These are phyloP conservation scores for Proliferodiscus dingleyae DNA, from an alignment of 2,329 filamentous ascomycete genomes.

Conservation along the genomic window DNA sequence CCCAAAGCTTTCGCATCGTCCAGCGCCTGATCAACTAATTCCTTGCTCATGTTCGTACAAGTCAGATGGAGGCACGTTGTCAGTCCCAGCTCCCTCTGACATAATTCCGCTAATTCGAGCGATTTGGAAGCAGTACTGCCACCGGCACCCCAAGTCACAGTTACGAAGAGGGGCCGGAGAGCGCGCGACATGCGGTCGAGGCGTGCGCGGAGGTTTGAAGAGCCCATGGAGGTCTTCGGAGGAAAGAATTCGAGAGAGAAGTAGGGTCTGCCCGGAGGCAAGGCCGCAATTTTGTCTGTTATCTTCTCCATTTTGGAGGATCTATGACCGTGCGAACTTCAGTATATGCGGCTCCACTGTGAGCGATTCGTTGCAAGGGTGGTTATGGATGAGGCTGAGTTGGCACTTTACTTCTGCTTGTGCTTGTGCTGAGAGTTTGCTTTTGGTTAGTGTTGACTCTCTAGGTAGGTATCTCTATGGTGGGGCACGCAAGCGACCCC, in stretches of 20 bases:
- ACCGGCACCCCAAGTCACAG: slow-evolving; percentile 95
- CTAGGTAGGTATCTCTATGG: not conserved
- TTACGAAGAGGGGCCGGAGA: slow-evolving; percentile 88
- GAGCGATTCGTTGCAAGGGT: not conserved
- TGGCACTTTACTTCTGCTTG: too few species aligned
- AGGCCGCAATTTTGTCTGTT: slow-evolving; percentile 87
- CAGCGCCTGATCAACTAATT: slow-evolving; percentile 79
- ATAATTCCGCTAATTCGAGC: slow-evolving; percentile 89
- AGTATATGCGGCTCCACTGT: not conserved
- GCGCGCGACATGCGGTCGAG: slow-evolving; percentile 93
- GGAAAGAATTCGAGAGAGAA: slow-evolving; percentile 99
- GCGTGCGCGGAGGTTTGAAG: slow-evolving; percentile 86
- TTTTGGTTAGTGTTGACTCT: too few species aligned
- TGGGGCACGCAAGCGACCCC: not conserved
- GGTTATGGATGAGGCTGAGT: too few species aligned
- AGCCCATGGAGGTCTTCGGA: slow-evolving; percentile 93
- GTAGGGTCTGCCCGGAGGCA: slow-evolving; percentile 77
- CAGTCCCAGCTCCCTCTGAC: slow-evolving; percentile 83
- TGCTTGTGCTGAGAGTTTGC: not conserved
- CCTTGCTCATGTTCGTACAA: slow-evolving; percentile 94
- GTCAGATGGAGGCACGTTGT: slow-evolving; percentile 96
- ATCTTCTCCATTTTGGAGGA: slow-evolving; percentile 60
- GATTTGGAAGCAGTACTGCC: slow-evolving; percentile 89
- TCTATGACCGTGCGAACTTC: not conserved
- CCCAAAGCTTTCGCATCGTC: slow-evolving; percentile 87